Conservation (phyloP, 164 flowering plant genomes). For the Vitis cinerea region DNA sequence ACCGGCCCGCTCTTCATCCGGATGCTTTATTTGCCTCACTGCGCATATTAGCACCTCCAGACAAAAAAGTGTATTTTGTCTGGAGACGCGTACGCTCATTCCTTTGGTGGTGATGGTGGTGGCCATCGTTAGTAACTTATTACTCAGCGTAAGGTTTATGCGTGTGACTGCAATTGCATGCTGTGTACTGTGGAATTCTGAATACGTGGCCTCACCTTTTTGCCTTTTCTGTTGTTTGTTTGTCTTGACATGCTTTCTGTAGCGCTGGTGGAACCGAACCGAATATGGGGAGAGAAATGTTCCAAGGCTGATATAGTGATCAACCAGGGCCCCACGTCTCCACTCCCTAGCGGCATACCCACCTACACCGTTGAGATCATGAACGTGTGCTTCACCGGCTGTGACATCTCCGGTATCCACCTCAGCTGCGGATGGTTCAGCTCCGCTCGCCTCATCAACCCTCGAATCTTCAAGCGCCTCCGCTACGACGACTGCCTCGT, state of each 20-base stretch:
- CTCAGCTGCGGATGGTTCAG: constrained; percentile 87
- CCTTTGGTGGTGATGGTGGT: constrained; percentile 2
- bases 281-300: constrained; percentile 57
- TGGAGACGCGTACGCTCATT: not conserved
- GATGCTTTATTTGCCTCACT: no score
- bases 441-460: constrained; percentile 68
- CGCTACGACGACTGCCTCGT: constrained; percentile 72
- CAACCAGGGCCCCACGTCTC: constrained; percentile 51
- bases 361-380: constrained; percentile 72
- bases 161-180: no score
- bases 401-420: constrained; percentile 64
- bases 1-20: not conserved
- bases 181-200: no score
- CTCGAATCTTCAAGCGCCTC: constrained; percentile 64
- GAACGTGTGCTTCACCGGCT: constrained; percentile 61
- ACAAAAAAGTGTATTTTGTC: constrained; percentile 32
- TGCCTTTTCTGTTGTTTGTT: no score
- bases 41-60: constrained; percentile 6
- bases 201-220: no score
- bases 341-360: constrained; percentile 74
- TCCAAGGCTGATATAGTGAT: constrained; percentile 48
- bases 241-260: not conserved
- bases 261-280: constrained; percentile 30
- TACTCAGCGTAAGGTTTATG: no score
- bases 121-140: not conserved